Base-by-base conservation (phyloP, 768 basidiomycete genomes). In the Boletus sp. region DNA sequence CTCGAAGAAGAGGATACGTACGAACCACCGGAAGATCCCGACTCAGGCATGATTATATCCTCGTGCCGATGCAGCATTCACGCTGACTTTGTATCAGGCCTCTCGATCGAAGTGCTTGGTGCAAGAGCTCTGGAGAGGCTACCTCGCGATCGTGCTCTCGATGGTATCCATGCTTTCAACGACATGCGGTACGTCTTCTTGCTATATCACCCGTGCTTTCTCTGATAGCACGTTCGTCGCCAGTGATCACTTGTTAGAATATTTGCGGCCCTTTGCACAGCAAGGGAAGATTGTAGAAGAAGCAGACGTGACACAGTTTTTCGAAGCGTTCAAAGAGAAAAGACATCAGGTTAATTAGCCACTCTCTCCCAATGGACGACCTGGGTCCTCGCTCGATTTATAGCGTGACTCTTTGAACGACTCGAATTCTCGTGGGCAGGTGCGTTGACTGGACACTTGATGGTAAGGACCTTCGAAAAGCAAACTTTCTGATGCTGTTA, bases 11-110 rank as follows among this genome's bases (percentile, higher is more conserved):
- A 93, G 60, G 89, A 90, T 41, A 90, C 86, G 0, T 93, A 90
- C 58, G 88, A 91, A 67, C 90, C 89, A 1, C 92, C 91, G 4
- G 85, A 90, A 64, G 92, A 93, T 71, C 91, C 92, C 10, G 92
- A 94, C 67, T 90, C 85, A 58, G 84, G 91, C 85, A 56, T n/a
- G 57, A 36, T 48, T 2, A 11, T 41, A 8, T 37, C 5, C 20
- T 40, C 4, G 2, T 30, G 24, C 10, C 5, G 5, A 42, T 47
- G 17, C 5, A 4, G n/a, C 11, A 33, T 36, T 14, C 6, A 9
- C 7, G 0, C 56, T 39, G 11, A 61, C 42, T 28, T 33, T 6
- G 20, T 53, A 56, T 9, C 42, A 90, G 91, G 83, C 28, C 74
- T 92, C 49, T 89, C 91, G 17, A 73, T 94, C 35, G 92, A 93